phyloP scores from a whole-genome alignment of 1,284 basidiomycete genomes.

The Irpex rosettiformis region DNA sequence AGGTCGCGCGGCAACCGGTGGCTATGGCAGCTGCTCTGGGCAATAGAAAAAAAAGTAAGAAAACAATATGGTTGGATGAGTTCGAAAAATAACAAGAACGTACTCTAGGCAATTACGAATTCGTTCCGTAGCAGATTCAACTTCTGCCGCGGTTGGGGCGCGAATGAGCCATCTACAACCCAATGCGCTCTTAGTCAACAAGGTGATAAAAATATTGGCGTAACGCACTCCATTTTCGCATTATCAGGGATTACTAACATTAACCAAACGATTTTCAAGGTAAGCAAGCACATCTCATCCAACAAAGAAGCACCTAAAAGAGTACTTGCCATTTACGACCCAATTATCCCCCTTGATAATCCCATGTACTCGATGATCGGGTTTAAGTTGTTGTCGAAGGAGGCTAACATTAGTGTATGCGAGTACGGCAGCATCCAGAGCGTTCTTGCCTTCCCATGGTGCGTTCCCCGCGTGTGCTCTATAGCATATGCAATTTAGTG shows the following conservation, averaged over 20 bases:
- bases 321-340: neutral
- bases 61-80: too few species aligned
- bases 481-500: neutral
- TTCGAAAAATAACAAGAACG: too few species aligned
- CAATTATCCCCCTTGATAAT: neutral
- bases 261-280: too few species aligned
- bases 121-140: conserved; percentile 39
- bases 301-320: too few species aligned
- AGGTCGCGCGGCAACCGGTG: conserved; percentile 60
- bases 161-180: conserved; percentile 56
- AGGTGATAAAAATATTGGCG: neutral
- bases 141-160: conserved; percentile 55
- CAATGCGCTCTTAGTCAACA: too few species aligned
- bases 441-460: conserved; percentile 85
- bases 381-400: neutral
- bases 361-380: neutral
- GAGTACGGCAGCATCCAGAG: conserved; percentile 80
- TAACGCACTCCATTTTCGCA: neutral
- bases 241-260: neutral
- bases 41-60: too few species aligned
- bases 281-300: too few species aligned
- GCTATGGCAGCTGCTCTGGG: conserved; percentile 73
- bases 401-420: conserved; percentile 68
- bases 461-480: conserved; percentile 71
- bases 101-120: conserved; percentile 29